Base-by-base conservation (phyloP, 108 stramenopile genomes). In the Pseudonitzschia pungens region DNA sequence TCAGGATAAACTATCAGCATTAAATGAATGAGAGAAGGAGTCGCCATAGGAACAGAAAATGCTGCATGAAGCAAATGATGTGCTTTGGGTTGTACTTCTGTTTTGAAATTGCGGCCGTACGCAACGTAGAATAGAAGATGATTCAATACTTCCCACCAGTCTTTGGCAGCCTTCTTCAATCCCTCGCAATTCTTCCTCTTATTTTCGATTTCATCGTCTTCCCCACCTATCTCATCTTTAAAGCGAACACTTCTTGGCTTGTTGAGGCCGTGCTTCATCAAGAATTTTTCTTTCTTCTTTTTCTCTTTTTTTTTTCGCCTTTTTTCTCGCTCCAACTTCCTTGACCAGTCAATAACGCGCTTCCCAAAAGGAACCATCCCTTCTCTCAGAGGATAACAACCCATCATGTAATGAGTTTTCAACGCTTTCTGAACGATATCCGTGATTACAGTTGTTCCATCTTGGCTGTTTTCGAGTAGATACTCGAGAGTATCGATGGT, bases 101-200 rank as follows among this genome's bases (percentile, higher is more conserved):
- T 31, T 57, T 62, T 36, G 41, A 45, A 71, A 18, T 42, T 48
- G 16, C 62, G 63, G 21, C 76, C 76, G 36, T 71, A 71, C 5
- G 76, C 76, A n/a, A 42, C 15, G 44, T 65, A 65, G 56, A 77
- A 77, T 26, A 77, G 21, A 21, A 77, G 52, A 63, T 66, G 70
- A 40, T 62, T 58, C 29, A 77, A 64, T 20, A 70, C 64, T 40
- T 57, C 70, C 76, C 76, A 77, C 76, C 76, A 77, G 41, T 70
- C 70, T 43, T 60, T 55, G 53, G 70, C 71, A 33, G 63, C 9
- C 53, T 70, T 28, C 51, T 62, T 40, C 55, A 69, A 12, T 50
- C 65, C 66, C 33, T n/a, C 29, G 45, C 66, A 67, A 15, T 48
- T 32, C 40, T 55, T 18, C 16, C 33, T 51, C 55, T 58, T 74